phyloP scores from a whole-genome alignment of 2,329 filamentous ascomycete species.

The Aspergillus sp. region DNA sequence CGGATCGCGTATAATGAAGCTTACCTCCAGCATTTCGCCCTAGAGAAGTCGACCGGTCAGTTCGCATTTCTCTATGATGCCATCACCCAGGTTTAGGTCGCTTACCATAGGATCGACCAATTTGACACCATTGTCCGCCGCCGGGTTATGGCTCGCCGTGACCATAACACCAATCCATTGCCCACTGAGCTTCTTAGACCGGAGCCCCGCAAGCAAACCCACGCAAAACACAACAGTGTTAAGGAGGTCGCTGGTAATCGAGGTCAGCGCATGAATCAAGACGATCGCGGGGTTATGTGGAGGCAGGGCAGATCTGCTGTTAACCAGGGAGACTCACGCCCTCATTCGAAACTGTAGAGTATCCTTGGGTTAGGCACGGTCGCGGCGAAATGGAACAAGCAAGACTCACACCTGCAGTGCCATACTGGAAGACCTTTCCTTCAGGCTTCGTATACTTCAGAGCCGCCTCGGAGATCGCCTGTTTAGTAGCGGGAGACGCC shows the following conservation, averaged over 20 bases:
- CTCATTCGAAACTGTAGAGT: constrained; percentile 58
- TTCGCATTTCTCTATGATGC: not conserved
- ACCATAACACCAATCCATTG: constrained; percentile 96
- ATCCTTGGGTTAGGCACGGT: constrained; percentile 10
- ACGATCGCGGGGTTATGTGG: constrained; percentile 23
- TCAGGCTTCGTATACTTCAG: constrained; percentile 41
- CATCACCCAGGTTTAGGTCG: constrained; percentile 4
- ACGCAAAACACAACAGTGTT: constrained; percentile 90
- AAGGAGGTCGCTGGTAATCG: constrained; percentile 57
- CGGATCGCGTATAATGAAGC: constrained; percentile 7
- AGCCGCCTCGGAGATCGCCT: constrained; percentile 40
- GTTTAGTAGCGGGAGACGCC: constrained; percentile 33
- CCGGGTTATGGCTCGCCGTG: constrained; percentile 86
- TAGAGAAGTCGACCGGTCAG: constrained; percentile 19
- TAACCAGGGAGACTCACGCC: constrained; percentile 43
- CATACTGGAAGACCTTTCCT: constrained; percentile 48
- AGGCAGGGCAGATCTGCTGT: constrained; percentile 19
- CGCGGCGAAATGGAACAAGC: constrained; percentile 2
- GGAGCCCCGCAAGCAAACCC: constrained; percentile 76
- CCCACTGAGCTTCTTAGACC: constrained; percentile 79
- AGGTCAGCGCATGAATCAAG: constrained; percentile 27
- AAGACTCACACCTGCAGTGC: constrained; percentile 50
- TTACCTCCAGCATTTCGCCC: constrained; percentile 91
- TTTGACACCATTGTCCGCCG: constrained; percentile 86
- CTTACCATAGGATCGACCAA: constrained; percentile 81